Base-by-base conservation (phyloP, 2,329 filamentous ascomycete genomes). In the Penicillium verrucosum region DNA sequence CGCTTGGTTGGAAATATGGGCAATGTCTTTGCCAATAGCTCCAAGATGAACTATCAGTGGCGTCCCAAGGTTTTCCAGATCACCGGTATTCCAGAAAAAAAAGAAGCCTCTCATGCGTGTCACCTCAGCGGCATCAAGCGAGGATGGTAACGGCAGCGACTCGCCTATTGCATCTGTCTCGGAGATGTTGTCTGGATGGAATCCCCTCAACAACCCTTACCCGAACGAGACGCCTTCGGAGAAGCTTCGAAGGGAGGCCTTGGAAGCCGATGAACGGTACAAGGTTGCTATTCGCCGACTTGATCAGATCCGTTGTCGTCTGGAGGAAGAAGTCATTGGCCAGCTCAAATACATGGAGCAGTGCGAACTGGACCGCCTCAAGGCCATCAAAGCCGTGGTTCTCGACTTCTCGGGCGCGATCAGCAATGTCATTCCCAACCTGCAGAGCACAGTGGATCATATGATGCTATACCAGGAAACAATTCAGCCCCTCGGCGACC, bases 381-480 rank as follows among this genome's bases (percentile, higher is more conserved):
- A 96, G 81, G 94, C 95, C 21, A 94, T 99, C 81, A 97, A 99
- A 81, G 93, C 93, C 25, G 95, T 99, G 51, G 88, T 99, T 60
- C 84, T 99, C 42, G 95, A 99, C 77, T 97, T 99, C 75, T 97
- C 93, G 5, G 94, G 94, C 44, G 92, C 93, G 37, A 90, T 99
- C 73, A 93, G 93, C 81, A 99, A 99, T 69, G 93, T 97, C 67
- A 97, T 99, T 61, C 95, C 94, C 18, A 95, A 90, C 69, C 79
- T 99, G 60, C 94, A 97, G 76, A 93, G 93, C 57, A 92, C 92
- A 0, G 92, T 99, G 25, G 94, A 99, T 78, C 92, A 95, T 72
- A 97, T 99, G 92, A 92, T 99, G 87, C 82, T 99, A 45, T 99
- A 95, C 78, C 94, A 99, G 74, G 94, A 99, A 80, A 97, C 94